Conservation (phyloP, 371 early-diverging fungal genomes). For the Mortierella sp. region DNA sequence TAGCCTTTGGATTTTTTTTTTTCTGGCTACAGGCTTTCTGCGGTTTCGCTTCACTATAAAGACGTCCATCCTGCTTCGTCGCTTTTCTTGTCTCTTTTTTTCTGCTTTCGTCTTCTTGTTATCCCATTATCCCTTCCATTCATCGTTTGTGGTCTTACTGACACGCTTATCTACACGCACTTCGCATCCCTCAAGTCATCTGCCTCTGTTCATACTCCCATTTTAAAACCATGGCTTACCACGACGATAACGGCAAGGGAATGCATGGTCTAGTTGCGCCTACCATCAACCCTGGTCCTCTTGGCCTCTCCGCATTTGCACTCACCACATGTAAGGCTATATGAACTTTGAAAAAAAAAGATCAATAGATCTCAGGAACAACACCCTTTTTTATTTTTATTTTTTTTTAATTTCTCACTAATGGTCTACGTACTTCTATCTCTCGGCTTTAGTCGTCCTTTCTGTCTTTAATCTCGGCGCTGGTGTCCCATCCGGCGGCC, state of each 20-base stretch:
- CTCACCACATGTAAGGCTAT: conserved; percentile 68
- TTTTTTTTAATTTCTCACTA: not conserved
- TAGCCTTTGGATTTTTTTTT: no score
- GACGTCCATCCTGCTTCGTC: not conserved
- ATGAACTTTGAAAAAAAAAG: not conserved
- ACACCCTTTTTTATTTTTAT: no score
- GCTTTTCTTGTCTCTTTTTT: not conserved
- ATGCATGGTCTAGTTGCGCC: not conserved
- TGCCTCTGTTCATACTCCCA: not conserved
- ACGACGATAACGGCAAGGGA: conserved; percentile 16
- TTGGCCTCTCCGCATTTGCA: conserved; percentile 81
- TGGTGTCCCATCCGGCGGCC: conserved; percentile 50
- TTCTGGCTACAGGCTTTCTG: not conserved
- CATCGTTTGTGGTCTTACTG: no score
- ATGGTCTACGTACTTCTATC: not conserved
- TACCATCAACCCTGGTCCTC: conserved; percentile 72
- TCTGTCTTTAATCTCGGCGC: conserved; percentile 48
- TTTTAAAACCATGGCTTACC: not conserved
- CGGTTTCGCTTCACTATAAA: no score
- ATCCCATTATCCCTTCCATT: no score
- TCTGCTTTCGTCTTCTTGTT: not conserved
- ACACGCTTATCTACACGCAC: no score
- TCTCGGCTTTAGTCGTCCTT: conserved; percentile 22
- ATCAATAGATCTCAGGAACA: no score
- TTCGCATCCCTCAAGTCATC: not conserved